phyloP scores from a whole-genome alignment of 805 yeast species.

The Hanseniaspora hatyaiensis region DNA sequence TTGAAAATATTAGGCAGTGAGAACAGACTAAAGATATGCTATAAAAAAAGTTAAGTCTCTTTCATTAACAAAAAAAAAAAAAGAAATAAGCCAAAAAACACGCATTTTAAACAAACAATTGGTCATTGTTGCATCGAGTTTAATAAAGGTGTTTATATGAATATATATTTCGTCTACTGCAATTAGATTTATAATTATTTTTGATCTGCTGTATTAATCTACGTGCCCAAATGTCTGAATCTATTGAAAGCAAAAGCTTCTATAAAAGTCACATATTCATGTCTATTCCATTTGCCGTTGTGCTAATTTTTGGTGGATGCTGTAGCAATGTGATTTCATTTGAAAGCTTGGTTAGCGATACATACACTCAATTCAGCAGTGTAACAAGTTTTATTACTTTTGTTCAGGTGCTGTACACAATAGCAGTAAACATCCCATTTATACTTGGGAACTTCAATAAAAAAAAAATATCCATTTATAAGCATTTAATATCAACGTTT shows the following conservation, averaged over 20 bases:
- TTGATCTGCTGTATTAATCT: no score
- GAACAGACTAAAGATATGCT: no score
- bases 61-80: no score
- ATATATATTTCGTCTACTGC: no score
- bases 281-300: slow-evolving; percentile 20
- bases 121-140: background rate
- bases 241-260: no score
- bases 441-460: background rate
- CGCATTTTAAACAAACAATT: background rate
- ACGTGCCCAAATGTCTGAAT: no score
- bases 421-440: slow-evolving; percentile 29
- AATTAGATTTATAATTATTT: no score
- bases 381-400: slow-evolving; percentile 48
- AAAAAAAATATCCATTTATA: slow-evolving; percentile 31
- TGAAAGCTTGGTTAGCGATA: slow-evolving; percentile 38
- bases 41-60: no score
- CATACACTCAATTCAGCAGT: slow-evolving; percentile 24
- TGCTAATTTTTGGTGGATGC: slow-evolving; percentile 57
- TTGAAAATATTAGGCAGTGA: no score
- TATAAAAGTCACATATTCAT: background rate
- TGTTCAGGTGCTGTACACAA: slow-evolving; percentile 43
- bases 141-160: no score
- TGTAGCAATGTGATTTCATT: slow-evolving; percentile 57
- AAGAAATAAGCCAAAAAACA: background rate
- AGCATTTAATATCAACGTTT: slow-evolving; percentile 38